These are phyloP conservation scores for Eremochloa ophiuroides DNA, from an alignment of 176 grass and related monocot genomes.

Conservation along the genomic window DNA sequence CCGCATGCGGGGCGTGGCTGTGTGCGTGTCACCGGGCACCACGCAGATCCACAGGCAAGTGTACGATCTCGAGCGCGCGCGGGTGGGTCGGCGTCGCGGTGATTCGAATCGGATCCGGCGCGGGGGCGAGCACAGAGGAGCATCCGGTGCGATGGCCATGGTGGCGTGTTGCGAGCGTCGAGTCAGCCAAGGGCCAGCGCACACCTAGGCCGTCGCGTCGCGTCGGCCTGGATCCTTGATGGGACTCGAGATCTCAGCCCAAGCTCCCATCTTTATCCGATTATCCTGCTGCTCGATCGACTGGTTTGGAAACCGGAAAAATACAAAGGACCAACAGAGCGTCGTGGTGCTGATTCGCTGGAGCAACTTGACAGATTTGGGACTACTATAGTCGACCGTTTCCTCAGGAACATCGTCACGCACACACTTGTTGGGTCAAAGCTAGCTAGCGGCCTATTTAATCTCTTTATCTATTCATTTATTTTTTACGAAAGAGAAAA, in stretches of 20 bases:
- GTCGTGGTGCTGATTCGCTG: neutral
- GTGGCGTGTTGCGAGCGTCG: neutral
- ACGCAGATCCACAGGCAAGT: too few species aligned
- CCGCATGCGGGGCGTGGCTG: too few species aligned
- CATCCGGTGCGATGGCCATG: neutral
- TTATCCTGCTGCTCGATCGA: neutral
- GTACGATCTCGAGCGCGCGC: neutral
- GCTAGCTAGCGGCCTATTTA: neutral
- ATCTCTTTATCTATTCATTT: neutral
- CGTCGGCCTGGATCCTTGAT: neutral
- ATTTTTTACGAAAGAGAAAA: neutral
- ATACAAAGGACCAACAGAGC: neutral
- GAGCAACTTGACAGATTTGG: neutral
- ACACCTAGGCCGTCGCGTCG: neutral
- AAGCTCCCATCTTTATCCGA: neutral
- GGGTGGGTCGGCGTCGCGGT: neutral
- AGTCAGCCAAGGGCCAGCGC: too few species aligned
- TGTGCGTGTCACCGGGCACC: too few species aligned
- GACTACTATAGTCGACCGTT: neutral
- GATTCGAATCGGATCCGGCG: neutral
- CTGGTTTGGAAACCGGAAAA: neutral
- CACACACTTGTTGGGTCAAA: neutral
- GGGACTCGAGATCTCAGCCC: neutral
- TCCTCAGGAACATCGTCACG: neutral
- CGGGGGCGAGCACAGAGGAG: neutral